Evolutionary conservation across 176 grass and related monocot species (phyloP), one percentile per base, ranked within the genome.

Genomic region (Themeda triandra): DNA sequence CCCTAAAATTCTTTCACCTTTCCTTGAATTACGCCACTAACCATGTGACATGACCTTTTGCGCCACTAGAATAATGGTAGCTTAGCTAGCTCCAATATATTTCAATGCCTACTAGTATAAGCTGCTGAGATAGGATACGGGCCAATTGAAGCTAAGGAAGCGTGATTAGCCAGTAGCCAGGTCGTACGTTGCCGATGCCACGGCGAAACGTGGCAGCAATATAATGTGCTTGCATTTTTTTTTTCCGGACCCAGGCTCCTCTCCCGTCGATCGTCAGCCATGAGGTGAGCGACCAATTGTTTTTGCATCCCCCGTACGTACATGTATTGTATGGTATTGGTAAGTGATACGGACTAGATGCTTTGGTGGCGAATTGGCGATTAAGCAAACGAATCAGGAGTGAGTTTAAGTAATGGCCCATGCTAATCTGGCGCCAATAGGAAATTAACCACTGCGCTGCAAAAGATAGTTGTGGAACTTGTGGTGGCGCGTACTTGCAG

Each of bases 1-100:
- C 68, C 51, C 66, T 74, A 78, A 54, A 69, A 70, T 42, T 40
- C 48, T 65, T 69, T 79, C 40, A 48, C 80, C 89, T 83, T 87
- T 87, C 89, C 89, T 53, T 74, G 62, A 90, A 83, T 87, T 87
- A 90, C 88, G 80, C 80, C 84, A 80, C 75, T 83, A 80, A 83
- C 84, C 89, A 67, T 80, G 89, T 83, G 75, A 80, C 69, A 75
- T 68, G 84, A 75, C 84, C 73, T 27, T 25, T 10, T 60, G 8
- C 3, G 68, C 18, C 83, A 74, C 62, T 83, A 83, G 31, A 83
- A 64, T 75, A 83, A 28, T 37, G 0, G 8, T 30, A 48, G 23
- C 42, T 35, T 35, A 35, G 33, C 28, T 25, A 45, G 8, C n/a
- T n/a, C n/a, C n/a, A n/a, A n/a, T n/a, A n/a, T 51, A 14, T 74